phyloP scores from a whole-genome alignment of 352 stramenopile genomes.

The Phytophthora fragariae region DNA sequence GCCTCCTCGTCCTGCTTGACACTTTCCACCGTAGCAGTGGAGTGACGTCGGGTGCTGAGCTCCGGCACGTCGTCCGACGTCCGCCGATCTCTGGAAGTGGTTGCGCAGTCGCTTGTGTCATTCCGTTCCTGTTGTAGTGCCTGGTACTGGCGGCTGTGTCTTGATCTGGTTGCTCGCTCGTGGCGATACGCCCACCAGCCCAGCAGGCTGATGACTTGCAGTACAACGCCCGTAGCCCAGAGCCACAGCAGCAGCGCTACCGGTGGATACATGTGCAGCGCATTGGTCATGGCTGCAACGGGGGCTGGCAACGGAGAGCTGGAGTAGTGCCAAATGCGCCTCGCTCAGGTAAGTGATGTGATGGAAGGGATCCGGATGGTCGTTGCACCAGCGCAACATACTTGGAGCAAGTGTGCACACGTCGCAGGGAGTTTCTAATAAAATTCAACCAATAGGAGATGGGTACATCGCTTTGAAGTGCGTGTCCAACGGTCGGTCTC shows the following conservation, averaged over 20 bases:
- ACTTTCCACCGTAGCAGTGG: slow-evolving; percentile 15
- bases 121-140: slow-evolving; percentile 1
- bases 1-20: slow-evolving; percentile 9
- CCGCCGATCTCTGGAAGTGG: slow-evolving; percentile 20
- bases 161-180: slow-evolving; percentile 5
- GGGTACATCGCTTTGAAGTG: slow-evolving; percentile 10
- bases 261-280: slow-evolving; percentile 57
- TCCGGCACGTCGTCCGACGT: slow-evolving; percentile 29
- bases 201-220: slow-evolving; percentile 44
- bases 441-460: slow-evolving; percentile 13
- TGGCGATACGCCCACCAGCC: slow-evolving; percentile 36
- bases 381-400: slow-evolving; percentile 8
- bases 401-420: slow-evolving; percentile 31
- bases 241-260: slow-evolving; percentile 40
- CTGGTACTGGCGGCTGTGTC: slow-evolving; percentile 9
- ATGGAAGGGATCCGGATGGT: slow-evolving; percentile 11
- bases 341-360: neutral
- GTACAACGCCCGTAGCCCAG: slow-evolving; percentile 33
- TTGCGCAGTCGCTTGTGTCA: slow-evolving; percentile 14
- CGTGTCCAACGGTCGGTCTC: slow-evolving; percentile 19
- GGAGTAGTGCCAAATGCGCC: neutral
- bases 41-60: slow-evolving; percentile 24
- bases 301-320: neutral
- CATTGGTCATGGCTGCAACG: slow-evolving; percentile 36
- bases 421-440: slow-evolving; percentile 27